Evolutionary conservation across 2,329 filamentous ascomycete species (phyloP).

Genomic region (Aspergillus sp.): DNA sequence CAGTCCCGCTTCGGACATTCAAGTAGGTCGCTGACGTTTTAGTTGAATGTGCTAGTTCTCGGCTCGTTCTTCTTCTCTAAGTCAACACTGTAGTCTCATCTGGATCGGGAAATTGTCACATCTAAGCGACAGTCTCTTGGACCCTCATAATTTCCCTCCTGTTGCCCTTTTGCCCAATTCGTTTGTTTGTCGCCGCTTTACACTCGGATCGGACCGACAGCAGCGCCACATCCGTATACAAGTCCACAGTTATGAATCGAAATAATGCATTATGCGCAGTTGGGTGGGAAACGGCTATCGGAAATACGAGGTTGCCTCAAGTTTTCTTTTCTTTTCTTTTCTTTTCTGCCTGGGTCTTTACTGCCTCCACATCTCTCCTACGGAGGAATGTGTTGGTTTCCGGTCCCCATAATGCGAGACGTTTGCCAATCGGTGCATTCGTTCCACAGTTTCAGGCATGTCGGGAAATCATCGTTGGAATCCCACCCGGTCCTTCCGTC

Average conservation of each 20-base stretch:
- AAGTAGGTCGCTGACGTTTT: background rate
- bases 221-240: background rate
- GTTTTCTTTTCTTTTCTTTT: background rate
- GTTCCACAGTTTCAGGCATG: background rate
- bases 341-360: background rate
- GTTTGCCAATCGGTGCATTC: constrained; percentile 1
- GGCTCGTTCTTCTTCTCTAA: background rate
- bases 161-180: background rate
- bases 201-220: background rate
- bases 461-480: background rate
- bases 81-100: background rate
- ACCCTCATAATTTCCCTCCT: background rate
- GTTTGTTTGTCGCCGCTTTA: too few relatives aligned
- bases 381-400: background rate
- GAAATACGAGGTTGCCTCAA: background rate
- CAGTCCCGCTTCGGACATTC: background rate
- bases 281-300: background rate
- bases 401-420: background rate
- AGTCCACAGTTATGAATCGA: background rate
- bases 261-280: background rate
- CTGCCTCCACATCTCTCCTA: background rate
- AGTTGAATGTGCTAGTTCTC: background rate
- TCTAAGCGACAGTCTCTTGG: background rate
- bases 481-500: constrained; percentile 5
- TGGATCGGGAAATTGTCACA: background rate